phyloP scores from a whole-genome alignment of 1,139 yeast species.

The Yamadazyma jaroonii region DNA sequence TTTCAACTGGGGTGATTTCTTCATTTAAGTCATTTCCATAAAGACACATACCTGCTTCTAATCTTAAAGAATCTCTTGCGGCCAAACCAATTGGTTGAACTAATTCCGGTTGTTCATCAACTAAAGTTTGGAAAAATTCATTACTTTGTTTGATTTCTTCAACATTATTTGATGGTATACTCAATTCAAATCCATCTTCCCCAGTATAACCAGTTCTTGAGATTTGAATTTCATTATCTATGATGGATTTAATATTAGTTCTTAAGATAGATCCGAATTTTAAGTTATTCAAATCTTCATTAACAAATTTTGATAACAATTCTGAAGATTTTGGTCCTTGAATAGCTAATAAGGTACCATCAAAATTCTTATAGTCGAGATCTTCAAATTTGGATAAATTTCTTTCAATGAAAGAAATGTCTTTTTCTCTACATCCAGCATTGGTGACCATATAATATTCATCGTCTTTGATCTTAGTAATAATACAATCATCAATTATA shows the following conservation, averaged over 20 bases:
- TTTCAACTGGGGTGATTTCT: slow-evolving; percentile 82
- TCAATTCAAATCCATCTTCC: slow-evolving; percentile 94
- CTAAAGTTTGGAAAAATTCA: slow-evolving; percentile 60
- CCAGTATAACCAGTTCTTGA: slow-evolving; percentile 98
- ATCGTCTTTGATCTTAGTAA: slow-evolving; percentile 79
- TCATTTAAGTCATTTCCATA: slow-evolving; percentile 91
- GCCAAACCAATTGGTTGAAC: slow-evolving; percentile 92
- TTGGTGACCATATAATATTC: slow-evolving; percentile 90
- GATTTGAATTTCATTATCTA: slow-evolving; percentile 53
- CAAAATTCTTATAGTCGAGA: slow-evolving; percentile 62
- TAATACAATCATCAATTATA: slow-evolving; percentile 89
- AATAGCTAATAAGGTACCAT: slow-evolving; percentile 78
- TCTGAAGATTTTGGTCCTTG: slow-evolving; percentile 86
- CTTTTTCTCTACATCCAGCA: slow-evolving; percentile 91
- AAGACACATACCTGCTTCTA: slow-evolving; percentile 98
- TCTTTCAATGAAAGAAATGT: slow-evolving; percentile 56
- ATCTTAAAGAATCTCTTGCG: slow-evolving; percentile 90
- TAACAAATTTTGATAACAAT: slow-evolving; percentile 63
- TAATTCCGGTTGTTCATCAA: slow-evolving; percentile 52
- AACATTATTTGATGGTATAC: slow-evolving; percentile 58
- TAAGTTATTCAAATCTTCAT: slow-evolving; percentile 54
- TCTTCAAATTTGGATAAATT: slow-evolving; percentile 46
- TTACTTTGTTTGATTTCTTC: slow-evolving; percentile 45
- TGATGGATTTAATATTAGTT: slow-evolving; percentile 50
- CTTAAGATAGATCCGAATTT: slow-evolving; percentile 60